Evolutionary conservation across 2,329 filamentous ascomycete species (phyloP).

Genomic region (Cytospora mali): DNA sequence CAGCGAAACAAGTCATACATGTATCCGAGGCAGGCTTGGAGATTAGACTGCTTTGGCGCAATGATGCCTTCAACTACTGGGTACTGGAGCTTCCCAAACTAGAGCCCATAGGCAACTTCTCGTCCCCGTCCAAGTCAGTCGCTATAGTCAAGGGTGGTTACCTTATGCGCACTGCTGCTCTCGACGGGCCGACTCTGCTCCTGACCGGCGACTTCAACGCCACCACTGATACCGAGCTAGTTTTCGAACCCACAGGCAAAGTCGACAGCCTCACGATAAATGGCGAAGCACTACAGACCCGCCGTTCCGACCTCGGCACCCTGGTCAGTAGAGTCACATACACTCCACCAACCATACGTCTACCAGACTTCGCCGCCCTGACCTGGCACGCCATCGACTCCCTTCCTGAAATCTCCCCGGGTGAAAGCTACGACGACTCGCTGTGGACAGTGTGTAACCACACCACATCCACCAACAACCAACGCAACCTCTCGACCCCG

Average conservation of each 20-base stretch:
- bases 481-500: constrained; percentile 56
- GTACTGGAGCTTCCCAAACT: constrained; percentile 51
- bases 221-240: constrained; percentile 67
- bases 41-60: constrained; percentile 54
- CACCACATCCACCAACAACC: constrained; percentile 65
- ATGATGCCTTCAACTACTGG: constrained; percentile 71
- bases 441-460: constrained; percentile 64
- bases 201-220: constrained; percentile 72
- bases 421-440: constrained; percentile 66
- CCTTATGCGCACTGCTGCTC: constrained; percentile 60
- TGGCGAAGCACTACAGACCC: constrained; percentile 35
- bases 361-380: constrained; percentile 61
- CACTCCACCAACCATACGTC: constrained; percentile 48
- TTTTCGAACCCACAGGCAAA: constrained; percentile 55
- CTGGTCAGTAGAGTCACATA: constrained; percentile 53
- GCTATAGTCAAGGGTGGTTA: constrained; percentile 68
- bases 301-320: constrained; percentile 51
- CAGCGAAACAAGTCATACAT: constrained; percentile 36
- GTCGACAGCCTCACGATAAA: constrained; percentile 50
- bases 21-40: constrained; percentile 46
- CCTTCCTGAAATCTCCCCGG: constrained; percentile 63
- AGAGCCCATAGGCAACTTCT: constrained; percentile 31
- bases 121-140: constrained; percentile 40
- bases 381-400: constrained; percentile 71
- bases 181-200: constrained; percentile 57